These are phyloP conservation scores for Nitzschia palea DNA, from an alignment of 108 stramenopile species.

Conservation along the genomic window DNA sequence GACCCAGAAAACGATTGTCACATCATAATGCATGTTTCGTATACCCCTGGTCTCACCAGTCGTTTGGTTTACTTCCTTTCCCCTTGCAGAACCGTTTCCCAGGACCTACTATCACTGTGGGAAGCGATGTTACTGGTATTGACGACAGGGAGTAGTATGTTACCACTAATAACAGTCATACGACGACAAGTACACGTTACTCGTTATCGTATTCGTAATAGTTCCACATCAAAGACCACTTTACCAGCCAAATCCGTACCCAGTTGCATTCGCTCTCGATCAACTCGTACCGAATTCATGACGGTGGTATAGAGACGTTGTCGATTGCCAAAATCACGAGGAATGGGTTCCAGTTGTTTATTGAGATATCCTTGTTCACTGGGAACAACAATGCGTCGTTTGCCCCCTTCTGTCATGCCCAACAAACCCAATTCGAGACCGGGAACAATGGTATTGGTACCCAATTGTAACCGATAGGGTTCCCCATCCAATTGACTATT, in stretches of 20 bases:
- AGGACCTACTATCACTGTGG: too few species aligned
- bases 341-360: slow-evolving; percentile 43
- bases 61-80: too few species aligned
- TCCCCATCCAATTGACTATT: slow-evolving; percentile 4
- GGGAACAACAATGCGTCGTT: slow-evolving; percentile 50
- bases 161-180: too few species aligned
- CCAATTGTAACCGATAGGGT: slow-evolving; percentile 54
- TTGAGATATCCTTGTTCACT: slow-evolving; percentile 47
- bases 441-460: slow-evolving; percentile 52
- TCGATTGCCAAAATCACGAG: slow-evolving; percentile 32
- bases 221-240: slow-evolving; percentile 6
- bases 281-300: slow-evolving; percentile 11
- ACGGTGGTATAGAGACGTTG: slow-evolving; percentile 13
- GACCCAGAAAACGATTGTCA: too few species aligned
- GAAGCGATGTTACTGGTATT: too few species aligned
- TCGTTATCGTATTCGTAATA: slow-evolving; percentile 5
- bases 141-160: too few species aligned
- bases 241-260: not conserved
- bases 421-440: slow-evolving; percentile 62
- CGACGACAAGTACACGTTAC: too few species aligned
- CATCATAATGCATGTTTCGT: too few species aligned
- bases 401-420: slow-evolving; percentile 64
- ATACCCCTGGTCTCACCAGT: too few species aligned
- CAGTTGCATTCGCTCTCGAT: slow-evolving; percentile 4
- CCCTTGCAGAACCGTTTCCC: too few species aligned